Evolutionary conservation across 192 early-diverging fungal genomes (phyloP), one percentile per base, ranked within the genome.

Genomic region (Umbelopsis vinacea): DNA sequence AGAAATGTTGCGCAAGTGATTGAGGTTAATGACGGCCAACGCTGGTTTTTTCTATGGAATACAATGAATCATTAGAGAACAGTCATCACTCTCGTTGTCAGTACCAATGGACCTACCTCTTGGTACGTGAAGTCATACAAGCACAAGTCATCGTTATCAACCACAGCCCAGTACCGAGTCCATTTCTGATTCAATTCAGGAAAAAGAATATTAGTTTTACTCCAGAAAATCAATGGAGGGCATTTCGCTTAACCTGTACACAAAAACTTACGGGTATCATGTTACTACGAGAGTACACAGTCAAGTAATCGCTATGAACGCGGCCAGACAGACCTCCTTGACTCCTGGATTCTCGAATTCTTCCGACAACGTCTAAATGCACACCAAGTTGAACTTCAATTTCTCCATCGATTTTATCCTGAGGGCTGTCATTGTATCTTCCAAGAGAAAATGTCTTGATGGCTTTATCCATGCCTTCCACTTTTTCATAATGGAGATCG

Each of bases 141-240:
- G 6, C 19, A 46, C 45, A 68, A 48, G n/a, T 68, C 46, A 29
- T 47, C 67, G 26, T 46, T 48, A 24, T 68, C 67, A 7, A 68
- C 43, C 3, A 68, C 67, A 6, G 67, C 67, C 67, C 67, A 68
- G 35, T 47, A 68, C 6, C 67, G 67, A 10, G 23, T 68, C 67
- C 67, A 68, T 46, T 48, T 68, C 67, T 68, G 15, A 22, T 38
- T 29, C 19, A 67, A n/a, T 46, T 15, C 23, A 38, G 35, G 14
- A 38, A 0, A 21, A 43, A 6, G 6, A 6, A 6, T 6, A 43
- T 43, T 43, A 43, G 6, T 43, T 11, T 11, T 6, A 43, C 40
- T 12, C 40, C 17, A 24, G 3, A 26, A 3, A 1, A 50, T 17
- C 48, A 17, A 19, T n/a, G 14, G 6, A 15, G 7, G 48, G n/a